Percentiles rank a stretch among this genome's conserved stretches.
These are phyloP conservation scores for Aspergillus pseudoglaucus DNA, from an alignment of 2,329 filamentous ascomycete genomes.

Conservation along the genomic window DNA sequence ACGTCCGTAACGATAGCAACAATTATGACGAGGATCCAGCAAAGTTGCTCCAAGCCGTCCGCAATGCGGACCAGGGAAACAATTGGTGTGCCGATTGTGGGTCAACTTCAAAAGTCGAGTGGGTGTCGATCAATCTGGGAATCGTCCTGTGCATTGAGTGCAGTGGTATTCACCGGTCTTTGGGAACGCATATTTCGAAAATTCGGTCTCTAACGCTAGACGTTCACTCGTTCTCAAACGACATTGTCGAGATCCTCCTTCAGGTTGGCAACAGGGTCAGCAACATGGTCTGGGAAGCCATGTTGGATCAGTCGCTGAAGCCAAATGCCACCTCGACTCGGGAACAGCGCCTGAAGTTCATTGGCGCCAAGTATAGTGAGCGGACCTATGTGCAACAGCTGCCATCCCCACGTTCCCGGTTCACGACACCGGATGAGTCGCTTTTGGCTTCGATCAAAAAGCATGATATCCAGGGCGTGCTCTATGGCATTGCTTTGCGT, in stretches of 20 bases:
- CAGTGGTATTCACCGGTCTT: slow-evolving; percentile 90
- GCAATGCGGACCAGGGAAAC: slow-evolving; percentile 88
- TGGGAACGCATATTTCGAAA: slow-evolving; percentile 97
- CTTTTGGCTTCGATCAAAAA: slow-evolving; percentile 89
- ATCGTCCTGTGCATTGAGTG: slow-evolving; percentile 97
- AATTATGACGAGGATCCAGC: slow-evolving; percentile 76
- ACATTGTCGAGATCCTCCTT: slow-evolving; percentile 89
- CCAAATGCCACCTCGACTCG: slow-evolving; percentile 70
- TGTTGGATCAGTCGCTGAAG: slow-evolving; percentile 66
- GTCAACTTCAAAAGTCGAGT: slow-evolving; percentile 87
- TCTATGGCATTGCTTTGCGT: slow-evolving; percentile 79
- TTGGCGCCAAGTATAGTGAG: slow-evolving; percentile 90
- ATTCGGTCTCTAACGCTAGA: slow-evolving; percentile 91
- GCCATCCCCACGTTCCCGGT: slow-evolving; percentile 67
- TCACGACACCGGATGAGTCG: slow-evolving; percentile 74
- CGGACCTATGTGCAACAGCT: slow-evolving; percentile 68
- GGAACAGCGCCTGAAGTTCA: slow-evolving; percentile 88
- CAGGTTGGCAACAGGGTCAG: slow-evolving; percentile 89
- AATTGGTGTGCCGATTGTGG: slow-evolving; percentile 91
- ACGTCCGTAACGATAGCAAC: slow-evolving; percentile 61
- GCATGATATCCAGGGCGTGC: slow-evolving; percentile 88
- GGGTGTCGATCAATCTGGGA: slow-evolving; percentile 96
- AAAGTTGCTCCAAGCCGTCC: slow-evolving; percentile 76
- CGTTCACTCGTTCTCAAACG: slow-evolving; percentile 90
- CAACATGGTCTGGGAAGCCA: slow-evolving; percentile 95